Evolutionary conservation across 1,139 yeast genomes (phyloP), one percentile per base, ranked within the genome.

Genomic region (Arxiozyma heterogenica): DNA sequence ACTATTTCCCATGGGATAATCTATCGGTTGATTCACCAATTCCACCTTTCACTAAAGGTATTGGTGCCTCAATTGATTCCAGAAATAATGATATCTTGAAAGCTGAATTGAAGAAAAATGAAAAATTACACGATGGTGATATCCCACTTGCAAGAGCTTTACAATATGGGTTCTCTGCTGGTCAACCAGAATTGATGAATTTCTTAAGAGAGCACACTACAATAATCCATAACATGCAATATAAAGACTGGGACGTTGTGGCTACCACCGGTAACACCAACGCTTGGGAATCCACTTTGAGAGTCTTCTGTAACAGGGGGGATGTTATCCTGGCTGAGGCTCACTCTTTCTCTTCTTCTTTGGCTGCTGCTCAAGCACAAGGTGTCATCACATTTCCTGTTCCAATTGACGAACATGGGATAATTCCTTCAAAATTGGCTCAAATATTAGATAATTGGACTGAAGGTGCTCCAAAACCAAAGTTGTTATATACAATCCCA

Each of bases 1-100:
- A 85, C 61, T 85, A 86, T 70, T 93, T 93, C 79, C 98, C 98
- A 51, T 88, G 91, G 79, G 89, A 88, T 65, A 80, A 81, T 61
- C 68, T 90, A 52, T 69, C 77, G 27, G 84, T 86, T 30, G 83
- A 82, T 55, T 75, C 90, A 6, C 95, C 95, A 56, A 77, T 81
- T 27, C 86, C 93, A 43, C 90, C 95, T 1, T 89, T 89, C 66
- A 65, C 74, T 12, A 74, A 81, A 41, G 96, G 97, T 49, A 84
- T 88, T 60, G 88, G 85, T 38, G 84, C 86, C 34, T 75, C 78
- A 51, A 76, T 86, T 41, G 45, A 50, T 56, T 77, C 82, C 34
- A 71, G 73, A n/a, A 70, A 62, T 15, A 75, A 71, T 18, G 81
- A 77, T 11, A 63, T 73, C 53, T 67, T 66, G 63, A 78, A 81